These are phyloP conservation scores for Fusarium cicatricum DNA, from an alignment of 2,329 filamentous ascomycete species.

Conservation along the genomic window DNA sequence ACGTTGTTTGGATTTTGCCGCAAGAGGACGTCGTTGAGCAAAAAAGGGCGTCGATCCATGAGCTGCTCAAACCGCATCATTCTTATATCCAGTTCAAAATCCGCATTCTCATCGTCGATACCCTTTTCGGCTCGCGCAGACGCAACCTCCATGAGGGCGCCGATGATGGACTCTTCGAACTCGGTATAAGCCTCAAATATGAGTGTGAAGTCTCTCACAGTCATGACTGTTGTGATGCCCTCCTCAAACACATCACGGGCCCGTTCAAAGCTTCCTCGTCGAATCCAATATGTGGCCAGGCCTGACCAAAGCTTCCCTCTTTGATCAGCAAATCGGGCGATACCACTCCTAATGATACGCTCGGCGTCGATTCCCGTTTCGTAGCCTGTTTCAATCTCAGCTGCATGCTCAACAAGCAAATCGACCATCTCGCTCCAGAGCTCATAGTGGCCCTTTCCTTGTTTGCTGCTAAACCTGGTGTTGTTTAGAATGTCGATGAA, in stretches of 20 bases:
- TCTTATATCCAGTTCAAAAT: slow-evolving; percentile 93
- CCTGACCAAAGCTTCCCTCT: slow-evolving; percentile 95
- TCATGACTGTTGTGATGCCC: slow-evolving; percentile 98
- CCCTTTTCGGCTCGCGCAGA: slow-evolving; percentile 82
- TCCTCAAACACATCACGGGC: slow-evolving; percentile 95
- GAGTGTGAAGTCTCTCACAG: slow-evolving; percentile 94
- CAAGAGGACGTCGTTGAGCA: slow-evolving; percentile 94
- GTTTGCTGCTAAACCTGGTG: slow-evolving; percentile 87
- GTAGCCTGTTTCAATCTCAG: slow-evolving; percentile 81
- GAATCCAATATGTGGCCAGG: slow-evolving; percentile 95
- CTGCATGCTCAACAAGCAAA: slow-evolving; percentile 88
- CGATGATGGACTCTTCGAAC: slow-evolving; percentile 96
- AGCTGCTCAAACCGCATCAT: slow-evolving; percentile 99
- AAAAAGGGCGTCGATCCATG: slow-evolving; percentile 95
- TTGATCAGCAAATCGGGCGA: slow-evolving; percentile 90
- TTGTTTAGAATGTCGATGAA: slow-evolving; percentile 96
- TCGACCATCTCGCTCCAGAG: slow-evolving; percentile 99
- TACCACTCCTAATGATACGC: slow-evolving; percentile 90
- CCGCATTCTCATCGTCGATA: slow-evolving; percentile 79
- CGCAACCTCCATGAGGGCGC: slow-evolving; percentile 88
- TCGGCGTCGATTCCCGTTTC: slow-evolving; percentile 90
- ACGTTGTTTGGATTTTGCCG: slow-evolving; percentile 98
- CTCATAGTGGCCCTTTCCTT: slow-evolving; percentile 94
- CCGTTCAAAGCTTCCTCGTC: slow-evolving; percentile 88
- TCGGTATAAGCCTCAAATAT: slow-evolving; percentile 97